These are phyloP conservation scores for Coemansia sp. DNA, from an alignment of 192 early-diverging fungal species.

Conservation along the genomic window DNA sequence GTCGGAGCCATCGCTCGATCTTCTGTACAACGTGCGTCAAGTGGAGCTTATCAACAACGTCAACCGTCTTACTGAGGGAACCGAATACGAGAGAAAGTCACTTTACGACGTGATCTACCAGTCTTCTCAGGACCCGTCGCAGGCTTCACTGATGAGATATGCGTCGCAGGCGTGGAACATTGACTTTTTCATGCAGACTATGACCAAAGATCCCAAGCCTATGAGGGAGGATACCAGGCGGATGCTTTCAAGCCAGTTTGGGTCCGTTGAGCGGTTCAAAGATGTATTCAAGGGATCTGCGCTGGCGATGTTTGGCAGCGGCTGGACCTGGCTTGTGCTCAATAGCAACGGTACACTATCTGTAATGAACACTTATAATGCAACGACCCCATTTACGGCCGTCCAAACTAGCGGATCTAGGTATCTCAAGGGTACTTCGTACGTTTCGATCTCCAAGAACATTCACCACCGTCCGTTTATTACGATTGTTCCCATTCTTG, in stretches of 20 bases:
- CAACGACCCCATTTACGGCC: conserved; percentile 41
- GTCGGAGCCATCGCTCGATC: conserved; percentile 41
- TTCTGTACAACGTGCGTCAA: conserved; percentile 52
- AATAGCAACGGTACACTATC: conserved; percentile 36
- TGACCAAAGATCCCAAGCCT: conserved; percentile 26
- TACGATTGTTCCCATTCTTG: conserved; percentile 40
- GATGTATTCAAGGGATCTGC: conserved; percentile 34
- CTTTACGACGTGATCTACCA: conserved; percentile 37
- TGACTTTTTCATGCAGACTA: conserved; percentile 52
- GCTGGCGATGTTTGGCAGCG: conserved; percentile 52
- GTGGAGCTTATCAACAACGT: conserved; percentile 49
- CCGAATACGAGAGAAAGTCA: conserved; percentile 40
- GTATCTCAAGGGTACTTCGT: conserved; percentile 21
- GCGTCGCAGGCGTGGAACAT: conserved; percentile 59
- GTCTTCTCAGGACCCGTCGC: conserved; percentile 32
- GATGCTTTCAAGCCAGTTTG: conserved; percentile 36
- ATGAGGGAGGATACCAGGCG: conserved; percentile 27
- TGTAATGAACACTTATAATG: conserved; percentile 55
- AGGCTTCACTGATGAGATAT: conserved; percentile 41
- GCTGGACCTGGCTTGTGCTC: conserved; percentile 57
- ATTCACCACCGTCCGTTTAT: conserved; percentile 24
- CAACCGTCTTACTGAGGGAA: conserved; percentile 46
- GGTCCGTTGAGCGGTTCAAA: conserved; percentile 47
- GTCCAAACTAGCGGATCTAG: conserved; percentile 12
- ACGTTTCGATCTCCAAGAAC: conserved; percentile 24